phyloP scores from a whole-genome alignment of 176 grass and related monocot genomes.

The Oryza nivara region DNA sequence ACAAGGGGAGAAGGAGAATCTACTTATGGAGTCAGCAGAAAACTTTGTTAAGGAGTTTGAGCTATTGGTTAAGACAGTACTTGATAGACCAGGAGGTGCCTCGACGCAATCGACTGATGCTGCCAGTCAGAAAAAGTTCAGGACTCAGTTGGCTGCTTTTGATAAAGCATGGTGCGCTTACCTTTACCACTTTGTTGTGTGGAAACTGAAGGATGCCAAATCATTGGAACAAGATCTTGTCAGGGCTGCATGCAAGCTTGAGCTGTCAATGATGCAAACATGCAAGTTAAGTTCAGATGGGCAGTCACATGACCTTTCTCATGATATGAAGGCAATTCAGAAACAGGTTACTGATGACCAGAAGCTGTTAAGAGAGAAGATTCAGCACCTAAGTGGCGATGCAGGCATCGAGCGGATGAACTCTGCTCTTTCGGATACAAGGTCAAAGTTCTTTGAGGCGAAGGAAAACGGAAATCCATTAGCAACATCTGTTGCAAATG shows the following conservation, averaged over 20 bases:
- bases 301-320: slow-evolving; percentile 61
- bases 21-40: slow-evolving; percentile 66
- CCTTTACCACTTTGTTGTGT: slow-evolving; percentile 89
- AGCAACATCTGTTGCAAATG: slow-evolving; percentile 58
- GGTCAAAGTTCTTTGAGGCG: slow-evolving; percentile 88
- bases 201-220: slow-evolving; percentile 97
- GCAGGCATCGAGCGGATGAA: slow-evolving; percentile 89
- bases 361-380: slow-evolving; percentile 87
- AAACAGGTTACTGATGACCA: slow-evolving; percentile 95
- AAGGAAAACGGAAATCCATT: slow-evolving; percentile 69
- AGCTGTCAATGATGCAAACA: slow-evolving; percentile 99
- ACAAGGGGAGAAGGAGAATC: slow-evolving; percentile 71
- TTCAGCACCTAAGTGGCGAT: slow-evolving; percentile 81
- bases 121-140: slow-evolving; percentile 51
- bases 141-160: slow-evolving; percentile 60
- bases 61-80: slow-evolving; percentile 59
- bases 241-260: slow-evolving; percentile 88
- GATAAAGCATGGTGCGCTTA: slow-evolving; percentile 85
- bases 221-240: slow-evolving; percentile 94
- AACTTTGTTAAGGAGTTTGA: slow-evolving; percentile 75
- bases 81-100: slow-evolving; percentile 49
- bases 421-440: slow-evolving; percentile 70
- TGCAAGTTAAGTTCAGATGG: slow-evolving; percentile 65
- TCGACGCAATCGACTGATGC: slow-evolving; percentile 36
- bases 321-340: slow-evolving; percentile 95